phyloP scores from a whole-genome alignment of 352 stramenopile genomes.

The Globisporangium solare region DNA sequence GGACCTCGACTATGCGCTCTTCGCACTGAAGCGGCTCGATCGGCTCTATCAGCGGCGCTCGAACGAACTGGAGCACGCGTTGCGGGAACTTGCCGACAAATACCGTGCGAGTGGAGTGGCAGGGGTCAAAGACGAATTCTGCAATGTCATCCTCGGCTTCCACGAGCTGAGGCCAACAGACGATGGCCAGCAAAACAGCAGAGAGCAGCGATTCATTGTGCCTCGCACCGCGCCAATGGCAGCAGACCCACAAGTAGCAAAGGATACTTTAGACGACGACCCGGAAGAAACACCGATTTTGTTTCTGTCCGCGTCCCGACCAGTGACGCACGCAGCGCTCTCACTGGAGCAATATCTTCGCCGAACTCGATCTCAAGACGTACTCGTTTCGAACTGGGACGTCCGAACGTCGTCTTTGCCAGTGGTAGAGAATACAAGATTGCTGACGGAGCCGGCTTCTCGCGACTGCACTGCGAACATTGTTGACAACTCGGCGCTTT shows the following conservation, averaged over 20 bases:
- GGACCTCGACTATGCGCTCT: slow-evolving; percentile 60
- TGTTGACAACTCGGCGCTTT: not conserved
- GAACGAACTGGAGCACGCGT: slow-evolving; percentile 21
- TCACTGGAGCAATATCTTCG: slow-evolving; percentile 8
- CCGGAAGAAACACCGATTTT: not conserved
- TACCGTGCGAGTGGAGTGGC: slow-evolving; percentile 1
- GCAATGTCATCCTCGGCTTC: slow-evolving; percentile 59
- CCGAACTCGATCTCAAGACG: not conserved
- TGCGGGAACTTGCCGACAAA: slow-evolving; percentile 18
- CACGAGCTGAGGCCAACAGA: slow-evolving; percentile 17
- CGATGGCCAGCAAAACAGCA: not conserved
- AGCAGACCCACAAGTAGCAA: not conserved
- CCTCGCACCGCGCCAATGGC: not conserved
- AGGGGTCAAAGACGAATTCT: slow-evolving; percentile 50
- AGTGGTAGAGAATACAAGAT: not conserved
- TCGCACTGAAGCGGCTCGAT: slow-evolving; percentile 55
- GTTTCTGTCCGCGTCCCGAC: slow-evolving; percentile 4
- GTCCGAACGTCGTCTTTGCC: not conserved
- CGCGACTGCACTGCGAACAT: not conserved
- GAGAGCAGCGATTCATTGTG: slow-evolving; percentile 1
- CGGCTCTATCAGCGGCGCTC: slow-evolving; percentile 37
- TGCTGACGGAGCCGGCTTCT: no score
- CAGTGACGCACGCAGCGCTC: slow-evolving; percentile 3
- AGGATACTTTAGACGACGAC: not conserved
- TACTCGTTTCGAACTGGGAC: not conserved